phyloP scores from a whole-genome alignment of 2,329 filamentous ascomycete species.

The Daldinia sp. region DNA sequence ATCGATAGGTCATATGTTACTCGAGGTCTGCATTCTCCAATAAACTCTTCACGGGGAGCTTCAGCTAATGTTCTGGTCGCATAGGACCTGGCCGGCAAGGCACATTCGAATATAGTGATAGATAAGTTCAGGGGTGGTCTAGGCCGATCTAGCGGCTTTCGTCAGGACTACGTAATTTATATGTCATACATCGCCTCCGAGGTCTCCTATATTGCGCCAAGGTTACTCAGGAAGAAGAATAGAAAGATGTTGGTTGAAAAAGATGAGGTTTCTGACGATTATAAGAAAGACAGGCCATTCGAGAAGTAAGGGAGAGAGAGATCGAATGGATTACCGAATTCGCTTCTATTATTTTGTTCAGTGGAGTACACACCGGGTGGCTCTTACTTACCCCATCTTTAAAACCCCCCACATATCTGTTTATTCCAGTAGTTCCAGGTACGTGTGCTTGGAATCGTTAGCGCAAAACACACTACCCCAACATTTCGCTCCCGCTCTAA shows the following conservation, averaged over 20 bases:
- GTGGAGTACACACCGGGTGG: conserved; percentile 15
- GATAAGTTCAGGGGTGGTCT: conserved; percentile 21
- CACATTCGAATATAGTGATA: conserved; percentile 19
- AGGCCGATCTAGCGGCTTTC: conserved; percentile 25
- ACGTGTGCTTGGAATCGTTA: conserved; percentile 28
- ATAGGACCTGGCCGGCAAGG: conserved; percentile 24
- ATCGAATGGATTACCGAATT: conserved; percentile 7
- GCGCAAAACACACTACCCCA: conserved; percentile 16
- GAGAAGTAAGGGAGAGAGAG: background rate
- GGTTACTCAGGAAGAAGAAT: background rate
- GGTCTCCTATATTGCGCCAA: background rate
- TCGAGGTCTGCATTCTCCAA: conserved; percentile 32
- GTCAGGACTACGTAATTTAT: conserved; percentile 25
- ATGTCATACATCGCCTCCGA: conserved; percentile 12
- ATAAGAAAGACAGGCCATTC: conserved; percentile 1
- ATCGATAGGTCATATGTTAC: conserved; percentile 34
- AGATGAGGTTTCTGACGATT: background rate
- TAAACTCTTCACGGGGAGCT: conserved; percentile 17
- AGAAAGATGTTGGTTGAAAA: background rate
- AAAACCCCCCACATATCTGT: conserved; percentile 19
- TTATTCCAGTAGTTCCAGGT: conserved; percentile 22
- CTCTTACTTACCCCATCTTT: conserved; percentile 4
- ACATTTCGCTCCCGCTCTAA: background rate
- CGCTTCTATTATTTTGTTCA: conserved; percentile 5
- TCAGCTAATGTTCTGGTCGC: conserved; percentile 31